These are phyloP conservation scores for Mycena crocata DNA, from an alignment of 768 basidiomycete species.

Conservation along the genomic window DNA sequence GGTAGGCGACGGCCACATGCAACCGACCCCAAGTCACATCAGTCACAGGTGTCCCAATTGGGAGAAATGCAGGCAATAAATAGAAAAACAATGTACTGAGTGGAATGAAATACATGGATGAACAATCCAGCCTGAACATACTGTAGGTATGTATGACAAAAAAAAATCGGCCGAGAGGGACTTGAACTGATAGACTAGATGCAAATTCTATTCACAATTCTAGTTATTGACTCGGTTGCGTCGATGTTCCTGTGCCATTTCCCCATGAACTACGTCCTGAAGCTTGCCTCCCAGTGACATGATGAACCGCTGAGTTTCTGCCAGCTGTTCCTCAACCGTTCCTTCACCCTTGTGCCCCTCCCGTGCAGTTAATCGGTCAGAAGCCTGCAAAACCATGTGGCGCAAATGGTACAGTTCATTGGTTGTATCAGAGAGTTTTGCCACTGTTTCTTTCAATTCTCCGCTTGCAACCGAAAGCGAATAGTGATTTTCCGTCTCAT, in stretches of 20 bases:
- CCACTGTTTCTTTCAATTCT: not conserved
- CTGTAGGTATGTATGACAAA: not conserved
- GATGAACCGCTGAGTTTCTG: not conserved
- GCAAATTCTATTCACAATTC: not conserved
- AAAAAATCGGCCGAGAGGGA: not conserved
- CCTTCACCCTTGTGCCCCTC: not conserved
- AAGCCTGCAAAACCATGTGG: not conserved
- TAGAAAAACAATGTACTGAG: not conserved
- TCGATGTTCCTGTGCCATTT: not conserved
- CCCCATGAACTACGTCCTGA: not conserved
- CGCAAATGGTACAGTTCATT: not conserved
- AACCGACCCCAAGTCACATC: constrained; percentile 3
- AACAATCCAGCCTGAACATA: not conserved
- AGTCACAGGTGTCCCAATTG: not conserved
- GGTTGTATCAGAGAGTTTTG: not conserved
- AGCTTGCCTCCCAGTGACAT: not conserved
- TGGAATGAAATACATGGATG: not conserved
- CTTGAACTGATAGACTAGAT: not conserved
- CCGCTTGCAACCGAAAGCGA: not conserved
- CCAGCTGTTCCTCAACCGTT: not conserved
- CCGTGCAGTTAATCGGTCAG: not conserved
- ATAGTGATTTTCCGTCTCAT: not conserved
- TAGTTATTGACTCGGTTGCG: not conserved
- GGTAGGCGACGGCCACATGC: too few species aligned
- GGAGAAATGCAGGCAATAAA: not conserved